These are phyloP conservation scores for Apiotrichum sp. DNA, from an alignment of 1,284 basidiomycete genomes.

Conservation along the genomic window DNA sequence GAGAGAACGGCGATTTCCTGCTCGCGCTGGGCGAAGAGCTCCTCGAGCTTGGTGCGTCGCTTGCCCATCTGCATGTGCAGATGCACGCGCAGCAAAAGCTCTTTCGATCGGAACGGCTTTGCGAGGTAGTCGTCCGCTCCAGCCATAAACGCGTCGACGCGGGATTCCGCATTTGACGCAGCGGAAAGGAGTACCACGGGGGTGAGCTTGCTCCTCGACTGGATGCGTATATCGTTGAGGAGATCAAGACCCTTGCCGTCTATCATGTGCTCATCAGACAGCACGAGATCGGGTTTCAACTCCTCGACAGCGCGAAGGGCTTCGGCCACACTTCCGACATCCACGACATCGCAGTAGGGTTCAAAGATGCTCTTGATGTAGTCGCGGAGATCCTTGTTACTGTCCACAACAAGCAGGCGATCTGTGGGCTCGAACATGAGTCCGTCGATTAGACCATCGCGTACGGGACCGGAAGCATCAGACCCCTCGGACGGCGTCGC, in stretches of 20 bases:
- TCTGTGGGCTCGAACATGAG: conserved; percentile 26
- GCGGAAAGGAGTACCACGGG: conserved; percentile 21
- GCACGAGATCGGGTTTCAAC: conserved; percentile 20
- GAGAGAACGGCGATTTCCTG: conserved; percentile 30
- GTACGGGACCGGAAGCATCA: too few species aligned
- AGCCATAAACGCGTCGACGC: conserved; percentile 27
- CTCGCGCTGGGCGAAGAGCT: conserved; percentile 22
- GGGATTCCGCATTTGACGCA: conserved; percentile 16
- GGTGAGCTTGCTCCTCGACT: conserved; percentile 1
- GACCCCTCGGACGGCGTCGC: background rate
- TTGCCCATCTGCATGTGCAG: conserved; percentile 32
- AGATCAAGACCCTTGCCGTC: conserved; percentile 20
- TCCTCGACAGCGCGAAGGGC: conserved; percentile 30
- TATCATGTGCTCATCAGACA: conserved; percentile 36
- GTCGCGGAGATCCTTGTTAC: conserved; percentile 25
- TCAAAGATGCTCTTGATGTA: conserved; percentile 28
- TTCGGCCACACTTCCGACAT: conserved; percentile 37
- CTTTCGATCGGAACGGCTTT: conserved; percentile 33
- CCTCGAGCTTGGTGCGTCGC: conserved; percentile 22
- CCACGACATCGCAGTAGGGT: conserved; percentile 35
- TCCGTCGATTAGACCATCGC: background rate
- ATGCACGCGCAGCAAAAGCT: conserved; percentile 42
- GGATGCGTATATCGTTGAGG: conserved; percentile 6
- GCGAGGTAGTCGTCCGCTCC: conserved; percentile 41
- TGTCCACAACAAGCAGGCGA: conserved; percentile 27